phyloP scores from a whole-genome alignment of 106 monocot species.

The Hemerocallis citrina region DNA sequence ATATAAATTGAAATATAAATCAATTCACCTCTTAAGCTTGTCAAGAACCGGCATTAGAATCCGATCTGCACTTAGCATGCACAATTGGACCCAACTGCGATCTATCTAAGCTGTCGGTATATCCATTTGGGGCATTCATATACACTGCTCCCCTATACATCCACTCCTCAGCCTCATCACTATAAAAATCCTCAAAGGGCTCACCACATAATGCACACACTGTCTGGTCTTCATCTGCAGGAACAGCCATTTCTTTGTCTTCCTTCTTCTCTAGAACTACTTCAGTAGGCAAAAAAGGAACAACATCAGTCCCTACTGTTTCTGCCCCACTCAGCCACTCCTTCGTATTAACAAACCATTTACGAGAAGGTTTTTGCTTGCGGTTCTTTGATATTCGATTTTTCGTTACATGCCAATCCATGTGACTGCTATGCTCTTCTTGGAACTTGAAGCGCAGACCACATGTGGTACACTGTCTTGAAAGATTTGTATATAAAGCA shows the following conservation, averaged over 20 bases:
- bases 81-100: constrained; percentile 67
- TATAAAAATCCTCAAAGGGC: constrained; percentile 67
- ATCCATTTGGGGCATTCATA: constrained; percentile 59
- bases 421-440: constrained; percentile 74
- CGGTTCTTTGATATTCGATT: constrained; percentile 55
- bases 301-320: constrained; percentile 44
- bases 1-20: constrained; percentile 6
- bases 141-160: constrained; percentile 22
- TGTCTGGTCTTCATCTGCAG: constrained; percentile 72
- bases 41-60: constrained; percentile 22
- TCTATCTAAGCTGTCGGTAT: constrained; percentile 38
- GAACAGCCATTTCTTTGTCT: constrained; percentile 18
- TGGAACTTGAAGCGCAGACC: constrained; percentile 60
- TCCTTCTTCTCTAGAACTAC: constrained; percentile 44
- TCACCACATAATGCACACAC: constrained; percentile 66
- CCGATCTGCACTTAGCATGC: constrained; percentile 69
- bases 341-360: constrained; percentile 66
- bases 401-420: constrained; percentile 86
- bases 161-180: constrained; percentile 61
- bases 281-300: constrained; percentile 63
- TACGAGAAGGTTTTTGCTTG: constrained; percentile 72
- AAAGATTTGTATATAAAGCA: constrained; percentile 52
- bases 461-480: constrained; percentile 78
- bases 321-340: constrained; percentile 75
- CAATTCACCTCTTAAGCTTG: constrained; percentile 16